A percentile compares a stretch with the other conserved stretches of the same genome.
These are phyloP conservation scores for Entoloma clypeatum DNA, from an alignment of 1,284 basidiomycete genomes.

Conservation along the genomic window DNA sequence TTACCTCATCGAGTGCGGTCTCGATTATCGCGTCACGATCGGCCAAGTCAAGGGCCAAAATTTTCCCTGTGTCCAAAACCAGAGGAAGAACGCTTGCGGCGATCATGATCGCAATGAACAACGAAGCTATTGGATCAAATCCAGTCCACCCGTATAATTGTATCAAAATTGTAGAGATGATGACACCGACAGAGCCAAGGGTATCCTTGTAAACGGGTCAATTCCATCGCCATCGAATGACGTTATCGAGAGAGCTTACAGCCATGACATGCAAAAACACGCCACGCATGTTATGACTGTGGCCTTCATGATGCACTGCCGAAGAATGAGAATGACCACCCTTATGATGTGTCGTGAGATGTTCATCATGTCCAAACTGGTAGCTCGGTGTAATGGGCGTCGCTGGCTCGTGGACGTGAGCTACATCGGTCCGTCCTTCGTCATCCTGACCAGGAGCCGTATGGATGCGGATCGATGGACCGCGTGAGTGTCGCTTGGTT, in stretches of 20 bases:
- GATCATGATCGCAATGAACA: slow-evolving; percentile 96
- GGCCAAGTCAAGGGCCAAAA: slow-evolving; percentile 85
- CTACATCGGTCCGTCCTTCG: slow-evolving; percentile 13
- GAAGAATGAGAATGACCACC: slow-evolving; percentile 47
- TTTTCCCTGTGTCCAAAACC: slow-evolving; percentile 88
- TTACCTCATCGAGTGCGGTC: slow-evolving; percentile 74
- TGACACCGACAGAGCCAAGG: slow-evolving; percentile 95
- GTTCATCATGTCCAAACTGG: slow-evolving; percentile 57
- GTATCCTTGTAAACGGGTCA: slow-evolving; percentile 57
- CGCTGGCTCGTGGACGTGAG: slow-evolving; percentile 7
- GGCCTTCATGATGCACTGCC: slow-evolving; percentile 72
- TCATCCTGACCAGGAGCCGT: slow-evolving; percentile 17
- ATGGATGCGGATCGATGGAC: slow-evolving; percentile 29
- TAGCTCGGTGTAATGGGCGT: slow-evolving; percentile 60
- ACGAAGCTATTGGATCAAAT: slow-evolving; percentile 96
- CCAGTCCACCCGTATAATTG: slow-evolving; percentile 99
- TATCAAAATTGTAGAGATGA: slow-evolving; percentile 94
- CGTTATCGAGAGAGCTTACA: slow-evolving; percentile 42
- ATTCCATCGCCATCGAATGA: background rate
- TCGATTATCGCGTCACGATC: slow-evolving; percentile 65
- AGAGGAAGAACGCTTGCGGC: slow-evolving; percentile 94
- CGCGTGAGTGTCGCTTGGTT: slow-evolving; percentile 26
- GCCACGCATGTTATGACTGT: slow-evolving; percentile 99
- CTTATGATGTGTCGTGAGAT: slow-evolving; percentile 53
- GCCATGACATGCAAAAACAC: slow-evolving; percentile 93